Conservation (phyloP, 2,329 filamentous ascomycete genomes). For the Cordyceps farinosa region DNA sequence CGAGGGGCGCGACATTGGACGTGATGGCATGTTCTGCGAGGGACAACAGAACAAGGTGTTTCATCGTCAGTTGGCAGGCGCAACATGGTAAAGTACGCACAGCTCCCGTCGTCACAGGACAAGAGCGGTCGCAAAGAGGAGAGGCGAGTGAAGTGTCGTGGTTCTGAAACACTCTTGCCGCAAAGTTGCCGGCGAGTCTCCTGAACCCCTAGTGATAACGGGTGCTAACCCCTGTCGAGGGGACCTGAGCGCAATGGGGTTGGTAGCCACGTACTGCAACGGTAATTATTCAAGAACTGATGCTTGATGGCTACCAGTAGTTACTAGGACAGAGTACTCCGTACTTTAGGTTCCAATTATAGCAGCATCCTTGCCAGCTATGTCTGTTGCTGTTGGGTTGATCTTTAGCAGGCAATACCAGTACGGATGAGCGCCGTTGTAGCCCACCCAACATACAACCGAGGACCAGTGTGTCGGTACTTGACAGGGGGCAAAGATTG, state of each 20-base stretch:
- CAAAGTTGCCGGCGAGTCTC: neutral
- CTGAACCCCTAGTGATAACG: neutral
- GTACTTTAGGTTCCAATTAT: neutral
- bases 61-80: constrained; percentile 6
- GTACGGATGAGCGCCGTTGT: neutral
- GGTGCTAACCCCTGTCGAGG: constrained; percentile 4
- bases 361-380: neutral
- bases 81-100: neutral
- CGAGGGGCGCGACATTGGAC: neutral
- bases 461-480: neutral
- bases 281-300: neutral
- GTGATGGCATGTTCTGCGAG: neutral
- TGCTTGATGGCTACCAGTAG: neutral
- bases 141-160: neutral
- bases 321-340: neutral
- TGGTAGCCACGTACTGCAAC: neutral
- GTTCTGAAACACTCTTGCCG: constrained; percentile 8
- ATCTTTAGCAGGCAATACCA: neutral
- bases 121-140: neutral
- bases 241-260: constrained; percentile 8
- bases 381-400: neutral
- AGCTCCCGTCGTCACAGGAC: neutral
- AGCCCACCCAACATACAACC: neutral
- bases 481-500: neutral
- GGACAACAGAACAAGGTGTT: neutral